Evolutionary conservation across 352 stramenopile genomes (phyloP).

Genomic region (Pythium coloratum): DNA sequence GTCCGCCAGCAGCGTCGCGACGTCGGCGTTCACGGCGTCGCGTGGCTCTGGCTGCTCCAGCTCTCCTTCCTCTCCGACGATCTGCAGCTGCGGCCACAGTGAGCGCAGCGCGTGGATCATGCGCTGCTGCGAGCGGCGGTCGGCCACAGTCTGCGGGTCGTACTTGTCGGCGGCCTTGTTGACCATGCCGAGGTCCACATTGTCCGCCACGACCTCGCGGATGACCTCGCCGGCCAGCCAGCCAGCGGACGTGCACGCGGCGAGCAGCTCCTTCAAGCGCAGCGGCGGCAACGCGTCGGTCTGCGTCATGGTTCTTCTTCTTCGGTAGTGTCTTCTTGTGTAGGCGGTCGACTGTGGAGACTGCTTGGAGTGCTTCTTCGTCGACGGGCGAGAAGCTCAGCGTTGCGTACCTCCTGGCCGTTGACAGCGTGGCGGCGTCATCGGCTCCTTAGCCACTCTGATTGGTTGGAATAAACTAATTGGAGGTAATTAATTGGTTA

Average conservation of each 20-base stretch:
- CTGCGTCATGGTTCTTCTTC: conserved; percentile 8
- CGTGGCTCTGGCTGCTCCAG: conserved; percentile 43
- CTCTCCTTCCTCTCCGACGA: conserved; percentile 74
- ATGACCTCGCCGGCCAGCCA: conserved; percentile 62
- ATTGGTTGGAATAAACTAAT: conserved; percentile 4
- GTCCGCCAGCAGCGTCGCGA: conserved; percentile 29
- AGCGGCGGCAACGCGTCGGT: conserved; percentile 9
- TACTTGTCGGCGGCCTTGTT: conserved; percentile 78
- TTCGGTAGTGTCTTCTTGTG: neutral
- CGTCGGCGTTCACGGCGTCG: conserved; percentile 52
- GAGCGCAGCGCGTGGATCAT: conserved; percentile 61
- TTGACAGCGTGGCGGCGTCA: conserved; percentile 21
- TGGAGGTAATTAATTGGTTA: neutral
- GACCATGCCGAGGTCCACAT: conserved; percentile 58
- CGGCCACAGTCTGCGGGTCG: conserved; percentile 76
- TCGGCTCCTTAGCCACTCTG: neutral
- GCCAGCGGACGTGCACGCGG: conserved; percentile 58
- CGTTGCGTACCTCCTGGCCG: conserved; percentile 11
- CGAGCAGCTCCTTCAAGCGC: conserved; percentile 39
- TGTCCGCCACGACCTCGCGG: conserved; percentile 57
- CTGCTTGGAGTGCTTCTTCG: neutral
- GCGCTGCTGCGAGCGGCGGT: conserved; percentile 73
- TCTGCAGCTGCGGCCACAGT: conserved; percentile 51
- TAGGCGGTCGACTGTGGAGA: neutral
- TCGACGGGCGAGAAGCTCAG: neutral